Evolutionary conservation across 371 early-diverging fungal species (phyloP).

Genomic region (Sporodiniella umbellata): DNA sequence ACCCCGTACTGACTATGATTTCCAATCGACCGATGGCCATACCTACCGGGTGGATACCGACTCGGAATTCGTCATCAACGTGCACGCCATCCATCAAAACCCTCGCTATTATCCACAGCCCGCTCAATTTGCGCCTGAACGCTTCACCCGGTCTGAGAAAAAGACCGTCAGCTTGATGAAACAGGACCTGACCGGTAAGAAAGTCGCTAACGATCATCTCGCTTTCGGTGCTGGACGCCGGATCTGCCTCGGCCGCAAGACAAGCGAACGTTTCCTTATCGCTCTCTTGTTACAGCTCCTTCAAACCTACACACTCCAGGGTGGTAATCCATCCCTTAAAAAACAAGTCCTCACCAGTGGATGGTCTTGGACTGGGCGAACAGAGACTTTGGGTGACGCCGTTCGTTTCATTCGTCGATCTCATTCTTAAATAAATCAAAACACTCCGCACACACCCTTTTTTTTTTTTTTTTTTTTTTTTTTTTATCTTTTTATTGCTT

Average conservation of each 20-base stretch:
- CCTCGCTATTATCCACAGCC: slow-evolving; percentile 20
- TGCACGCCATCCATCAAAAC: slow-evolving; percentile 37
- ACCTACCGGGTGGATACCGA: slow-evolving; percentile 31
- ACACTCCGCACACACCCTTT: too few species aligned
- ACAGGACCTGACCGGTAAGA: slow-evolving; percentile 7
- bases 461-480: background rate
- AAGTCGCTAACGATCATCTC: slow-evolving; percentile 25
- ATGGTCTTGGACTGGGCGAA: slow-evolving; percentile 31
- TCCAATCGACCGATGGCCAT: slow-evolving; percentile 6
- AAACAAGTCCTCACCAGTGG: slow-evolving; percentile 11
- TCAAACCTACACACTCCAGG: slow-evolving; percentile 10
- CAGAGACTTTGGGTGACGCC: slow-evolving; percentile 23
- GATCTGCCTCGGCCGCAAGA: slow-evolving; percentile 21
- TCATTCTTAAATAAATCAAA: background rate
- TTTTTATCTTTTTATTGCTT: background rate
- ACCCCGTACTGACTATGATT: slow-evolving; percentile 32
- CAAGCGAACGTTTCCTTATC: slow-evolving; percentile 18
- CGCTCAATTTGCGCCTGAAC: slow-evolving; percentile 19
- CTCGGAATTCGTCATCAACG: slow-evolving; percentile 26
- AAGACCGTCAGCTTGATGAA: slow-evolving; percentile 9
- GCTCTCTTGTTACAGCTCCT: slow-evolving; percentile 10
- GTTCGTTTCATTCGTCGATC: slow-evolving; percentile 17
- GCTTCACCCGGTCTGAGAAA: slow-evolving; percentile 20
- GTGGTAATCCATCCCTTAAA: slow-evolving; percentile 21
- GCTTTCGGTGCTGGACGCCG: slow-evolving; percentile 40